phyloP scores from a whole-genome alignment of 1,284 basidiomycete genomes.

The Mycena sp. region DNA sequence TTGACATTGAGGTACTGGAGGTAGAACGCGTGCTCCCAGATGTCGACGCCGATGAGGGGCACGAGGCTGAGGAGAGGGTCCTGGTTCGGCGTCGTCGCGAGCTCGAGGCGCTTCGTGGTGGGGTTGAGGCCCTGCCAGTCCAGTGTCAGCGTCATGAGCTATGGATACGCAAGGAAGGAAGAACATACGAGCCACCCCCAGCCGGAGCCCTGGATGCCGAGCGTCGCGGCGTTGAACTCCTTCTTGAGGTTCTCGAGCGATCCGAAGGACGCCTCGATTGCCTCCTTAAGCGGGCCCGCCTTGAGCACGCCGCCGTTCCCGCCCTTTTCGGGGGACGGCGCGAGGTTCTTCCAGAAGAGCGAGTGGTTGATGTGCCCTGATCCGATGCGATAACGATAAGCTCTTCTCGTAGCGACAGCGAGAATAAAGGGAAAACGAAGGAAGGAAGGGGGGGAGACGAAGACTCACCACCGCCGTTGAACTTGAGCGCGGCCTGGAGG shows the following conservation, averaged over 20 bases:
- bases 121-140: slow-evolving; percentile 70
- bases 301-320: slow-evolving; percentile 71
- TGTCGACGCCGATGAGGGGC: slow-evolving; percentile 89
- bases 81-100: slow-evolving; percentile 87
- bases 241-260: slow-evolving; percentile 74
- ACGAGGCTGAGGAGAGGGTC: slow-evolving; percentile 83
- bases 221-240: slow-evolving; percentile 80
- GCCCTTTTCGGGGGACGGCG: slow-evolving; percentile 56
- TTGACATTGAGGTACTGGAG: slow-evolving; percentile 84
- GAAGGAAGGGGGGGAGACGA: slow-evolving; percentile 25
- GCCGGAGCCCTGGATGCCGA: slow-evolving; percentile 89
- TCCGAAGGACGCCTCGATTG: slow-evolving; percentile 75
- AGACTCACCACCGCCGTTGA: slow-evolving; percentile 67
- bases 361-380: slow-evolving; percentile 90
- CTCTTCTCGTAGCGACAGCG: background rate
- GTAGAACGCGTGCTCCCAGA: slow-evolving; percentile 88
- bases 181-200: slow-evolving; percentile 90
- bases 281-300: slow-evolving; percentile 73
- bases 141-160: background rate
- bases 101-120: slow-evolving; percentile 71
- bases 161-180: slow-evolving; percentile 5
- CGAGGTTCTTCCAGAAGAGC: slow-evolving; percentile 94
- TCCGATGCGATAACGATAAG: slow-evolving; percentile 32
- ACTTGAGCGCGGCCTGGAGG: slow-evolving; percentile 67
- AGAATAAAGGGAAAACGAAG: background rate